These are phyloP conservation scores for Pleomassaria siparia DNA, from an alignment of 2,329 filamentous ascomycete genomes.

Conservation along the genomic window DNA sequence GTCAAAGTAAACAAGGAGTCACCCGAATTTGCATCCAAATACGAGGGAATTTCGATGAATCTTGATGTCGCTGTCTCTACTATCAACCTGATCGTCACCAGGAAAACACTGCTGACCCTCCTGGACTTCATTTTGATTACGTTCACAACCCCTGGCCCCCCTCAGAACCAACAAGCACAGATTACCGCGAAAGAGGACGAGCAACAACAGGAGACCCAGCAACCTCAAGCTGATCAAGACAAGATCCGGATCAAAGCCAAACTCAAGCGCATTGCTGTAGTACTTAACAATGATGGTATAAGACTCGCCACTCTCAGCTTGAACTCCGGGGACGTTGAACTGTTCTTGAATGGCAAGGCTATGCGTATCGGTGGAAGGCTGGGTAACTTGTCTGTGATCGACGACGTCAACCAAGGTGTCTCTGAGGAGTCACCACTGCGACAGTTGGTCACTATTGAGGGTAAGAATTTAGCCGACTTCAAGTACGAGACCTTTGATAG, in stretches of 20 bases:
- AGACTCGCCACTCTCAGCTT: slow-evolving; percentile 89
- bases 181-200: slow-evolving; percentile 34
- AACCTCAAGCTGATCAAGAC: slow-evolving; percentile 53
- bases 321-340: slow-evolving; percentile 86
- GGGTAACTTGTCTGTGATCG: slow-evolving; percentile 83
- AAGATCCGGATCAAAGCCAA: slow-evolving; percentile 94
- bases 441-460: slow-evolving; percentile 90
- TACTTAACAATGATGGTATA: slow-evolving; percentile 97
- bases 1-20: slow-evolving; percentile 86
- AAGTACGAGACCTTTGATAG: slow-evolving; percentile 94
- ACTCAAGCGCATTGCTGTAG: slow-evolving; percentile 87
- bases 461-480: slow-evolving; percentile 94
- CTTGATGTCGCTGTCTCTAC: slow-evolving; percentile 89
- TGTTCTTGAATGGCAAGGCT: slow-evolving; percentile 81
- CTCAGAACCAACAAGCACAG: slow-evolving; percentile 40
- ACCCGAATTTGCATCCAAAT: slow-evolving; percentile 88
- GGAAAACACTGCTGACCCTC: slow-evolving; percentile 87
- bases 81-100: slow-evolving; percentile 92
- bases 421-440: slow-evolving; percentile 78
- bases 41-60: slow-evolving; percentile 92
- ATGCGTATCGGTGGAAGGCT: slow-evolving; percentile 87
- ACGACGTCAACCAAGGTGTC: slow-evolving; percentile 91
- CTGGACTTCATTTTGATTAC: slow-evolving; percentile 93
- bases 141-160: slow-evolving; percentile 68
- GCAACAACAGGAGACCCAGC: slow-evolving; percentile 42